Evolutionary conservation across 208 protist genomes (phyloP).

Genomic region (Wallacemonas sp.): DNA sequence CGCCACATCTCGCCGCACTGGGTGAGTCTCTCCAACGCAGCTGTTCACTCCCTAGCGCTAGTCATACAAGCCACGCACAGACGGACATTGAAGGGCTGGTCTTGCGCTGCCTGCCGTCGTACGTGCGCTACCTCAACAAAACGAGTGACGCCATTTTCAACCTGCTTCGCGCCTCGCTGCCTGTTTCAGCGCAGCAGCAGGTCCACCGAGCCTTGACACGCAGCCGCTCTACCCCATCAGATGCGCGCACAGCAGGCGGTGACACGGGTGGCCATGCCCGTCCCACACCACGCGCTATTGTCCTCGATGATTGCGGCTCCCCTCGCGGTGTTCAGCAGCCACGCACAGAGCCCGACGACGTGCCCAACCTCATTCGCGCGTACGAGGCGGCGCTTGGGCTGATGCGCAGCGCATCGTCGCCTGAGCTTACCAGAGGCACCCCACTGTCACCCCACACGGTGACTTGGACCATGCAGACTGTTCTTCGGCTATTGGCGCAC

Average conservation of each 20-base stretch:
- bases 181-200: background rate
- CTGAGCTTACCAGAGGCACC: no score
- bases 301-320: constrained; percentile 34
- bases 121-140: background rate
- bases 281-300: constrained; percentile 7
- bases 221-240: background rate
- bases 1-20: constrained; percentile 15
- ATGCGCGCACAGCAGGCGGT: no score
- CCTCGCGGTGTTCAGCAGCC: constrained; percentile 41
- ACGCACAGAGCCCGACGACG: constrained; percentile 48
- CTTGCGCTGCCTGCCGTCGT: background rate
- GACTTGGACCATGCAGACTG: constrained; percentile 18
- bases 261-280: no score
- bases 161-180: background rate
- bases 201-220: background rate
- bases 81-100: background rate
- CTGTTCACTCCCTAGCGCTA: background rate
- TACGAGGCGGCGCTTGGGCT: constrained; percentile 18
- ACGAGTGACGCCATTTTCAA: background rate
- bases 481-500: constrained; percentile 34
- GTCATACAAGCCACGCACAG: background rate
- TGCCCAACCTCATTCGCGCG: constrained; percentile 21
- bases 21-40: constrained; percentile 2
- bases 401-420: constrained; percentile 14
- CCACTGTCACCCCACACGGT: no score